These are phyloP conservation scores for Trichoderma guizhouense DNA, from an alignment of 2,329 filamentous ascomycete species.

Conservation along the genomic window DNA sequence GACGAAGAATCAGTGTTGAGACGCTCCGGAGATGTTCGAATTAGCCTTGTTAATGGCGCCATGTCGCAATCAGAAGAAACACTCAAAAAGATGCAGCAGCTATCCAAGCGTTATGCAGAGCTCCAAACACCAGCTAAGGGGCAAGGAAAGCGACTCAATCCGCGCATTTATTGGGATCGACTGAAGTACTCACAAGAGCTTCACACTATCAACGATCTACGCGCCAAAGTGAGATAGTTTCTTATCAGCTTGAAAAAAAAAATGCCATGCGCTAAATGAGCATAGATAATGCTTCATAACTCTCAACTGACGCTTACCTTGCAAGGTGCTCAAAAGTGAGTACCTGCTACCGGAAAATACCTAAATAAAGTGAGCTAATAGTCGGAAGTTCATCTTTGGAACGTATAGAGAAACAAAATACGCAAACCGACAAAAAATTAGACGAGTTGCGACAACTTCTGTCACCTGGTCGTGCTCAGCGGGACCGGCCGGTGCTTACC, in stretches of 20 bases:
- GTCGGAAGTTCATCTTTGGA: neutral
- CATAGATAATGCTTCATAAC: neutral
- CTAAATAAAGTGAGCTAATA: neutral
- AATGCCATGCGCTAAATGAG: neutral
- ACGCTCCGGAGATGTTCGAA: neutral
- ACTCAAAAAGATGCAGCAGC: neutral
- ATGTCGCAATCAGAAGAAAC: neutral
- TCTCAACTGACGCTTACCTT: neutral
- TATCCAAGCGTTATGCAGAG: neutral
- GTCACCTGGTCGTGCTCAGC: neutral
- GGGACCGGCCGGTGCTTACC: neutral
- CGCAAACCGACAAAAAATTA: neutral
- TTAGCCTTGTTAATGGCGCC: neutral
- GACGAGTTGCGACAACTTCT: neutral
- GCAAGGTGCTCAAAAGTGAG: neutral
- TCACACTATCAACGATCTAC: neutral
- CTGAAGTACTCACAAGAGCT: neutral
- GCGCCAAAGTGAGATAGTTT: neutral
- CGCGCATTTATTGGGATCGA: neutral
- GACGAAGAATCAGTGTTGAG: neutral
- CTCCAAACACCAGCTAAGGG: neutral
- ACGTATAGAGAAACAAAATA: neutral
- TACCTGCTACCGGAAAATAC: fast-evolving
- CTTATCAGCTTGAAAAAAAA: neutral
- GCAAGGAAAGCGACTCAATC: neutral